A percentile compares a stretch with the other conserved stretches of the same genome.
These are phyloP conservation scores for Kwoniella heveanensis DNA, from an alignment of 768 basidiomycete genomes.

Conservation along the genomic window DNA sequence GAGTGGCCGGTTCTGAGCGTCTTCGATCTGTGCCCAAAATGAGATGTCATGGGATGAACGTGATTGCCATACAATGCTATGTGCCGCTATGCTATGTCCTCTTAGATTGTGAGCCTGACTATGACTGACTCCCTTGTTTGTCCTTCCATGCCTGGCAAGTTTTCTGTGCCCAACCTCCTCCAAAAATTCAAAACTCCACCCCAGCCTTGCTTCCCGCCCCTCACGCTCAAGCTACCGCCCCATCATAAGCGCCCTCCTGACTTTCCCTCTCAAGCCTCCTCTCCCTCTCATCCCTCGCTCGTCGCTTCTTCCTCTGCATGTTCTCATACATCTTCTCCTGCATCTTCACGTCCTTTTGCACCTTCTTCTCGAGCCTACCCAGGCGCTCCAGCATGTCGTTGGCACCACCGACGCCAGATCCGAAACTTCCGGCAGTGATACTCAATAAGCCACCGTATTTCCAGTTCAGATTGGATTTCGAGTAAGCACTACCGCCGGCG, in stretches of 20 bases:
- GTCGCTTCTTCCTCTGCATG: slow-evolving; percentile 21
- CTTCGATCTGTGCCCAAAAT: too few species aligned
- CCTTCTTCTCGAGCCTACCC: slow-evolving; percentile 34
- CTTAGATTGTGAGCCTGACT: too few species aligned
- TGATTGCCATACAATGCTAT: too few species aligned
- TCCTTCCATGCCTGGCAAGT: too few species aligned
- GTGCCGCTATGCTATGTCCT: too few species aligned
- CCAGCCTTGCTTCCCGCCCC: neutral
- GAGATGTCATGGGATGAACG: too few species aligned
- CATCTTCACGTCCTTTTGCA: slow-evolving; percentile 39
- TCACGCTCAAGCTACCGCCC: too few species aligned
- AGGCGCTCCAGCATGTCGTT: slow-evolving; percentile 32
- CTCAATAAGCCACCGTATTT: neutral
- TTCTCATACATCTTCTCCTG: slow-evolving; percentile 32
- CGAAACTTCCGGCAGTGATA: neutral
- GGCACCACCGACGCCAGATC: neutral
- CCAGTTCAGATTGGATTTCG: slow-evolving; percentile 1
- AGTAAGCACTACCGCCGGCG: slow-evolving; percentile 2
- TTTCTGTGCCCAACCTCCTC: neutral
- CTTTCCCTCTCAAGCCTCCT: slow-evolving; percentile 6
- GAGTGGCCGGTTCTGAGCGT: too few species aligned
- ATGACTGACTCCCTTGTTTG: too few species aligned
- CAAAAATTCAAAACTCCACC: neutral
- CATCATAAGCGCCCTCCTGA: neutral
- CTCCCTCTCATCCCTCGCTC: slow-evolving; percentile 21